Evolutionary conservation across 805 yeast genomes (phyloP), one percentile per base, ranked within the genome.

Genomic region (Kodamaea nitidulidarum): DNA sequence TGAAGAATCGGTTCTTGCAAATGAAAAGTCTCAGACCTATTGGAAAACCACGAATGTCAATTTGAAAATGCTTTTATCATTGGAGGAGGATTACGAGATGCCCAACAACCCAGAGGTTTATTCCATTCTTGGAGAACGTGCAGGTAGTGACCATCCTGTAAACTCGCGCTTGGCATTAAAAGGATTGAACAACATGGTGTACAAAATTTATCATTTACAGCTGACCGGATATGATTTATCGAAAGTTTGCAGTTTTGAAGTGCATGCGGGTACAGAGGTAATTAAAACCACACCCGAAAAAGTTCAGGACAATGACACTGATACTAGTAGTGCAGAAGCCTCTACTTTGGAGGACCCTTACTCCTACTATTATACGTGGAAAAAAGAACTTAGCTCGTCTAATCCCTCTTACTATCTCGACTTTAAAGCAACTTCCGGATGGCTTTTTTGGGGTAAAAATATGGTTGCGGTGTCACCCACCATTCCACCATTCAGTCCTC

Each of bases 361-460:
- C 9, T 58, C 67, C 1, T 80, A 69, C 49, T 55, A 54, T 2
- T 58, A 60, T 0, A 46, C 42, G 1, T 84, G 81, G 66, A 55
- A 59, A 30, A 41, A 51, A 4, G 93, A 84, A 47, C 61, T 83
- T 66, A 51, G 54, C 8, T 76, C 76, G 44, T 58, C 65, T 10
- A 40, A 58, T 15, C 84, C 84, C 1, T 47, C 46, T 1, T 81
- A 67, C 46, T 87, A 61, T 50, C 67, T 82, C 47, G 88, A 83
- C 50, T 71, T 72, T 21, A 74, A 72, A 38, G 63, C 73, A 2
- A 70, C 66, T 51, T 62, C 66, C 7, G 93, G 95, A 0, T 84
- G 88, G 78, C 58, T 84, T 7, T 81, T 83, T 37, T 87, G 96
- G 95, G 84, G 80, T 10, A 60, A 76, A 14, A 48, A 61, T 0